A percentile compares a stretch with the other conserved stretches of the same genome.
Evolutionary conservation across 1,284 basidiomycete genomes (phyloP).

Genomic region (Inonotus obliquus): DNA sequence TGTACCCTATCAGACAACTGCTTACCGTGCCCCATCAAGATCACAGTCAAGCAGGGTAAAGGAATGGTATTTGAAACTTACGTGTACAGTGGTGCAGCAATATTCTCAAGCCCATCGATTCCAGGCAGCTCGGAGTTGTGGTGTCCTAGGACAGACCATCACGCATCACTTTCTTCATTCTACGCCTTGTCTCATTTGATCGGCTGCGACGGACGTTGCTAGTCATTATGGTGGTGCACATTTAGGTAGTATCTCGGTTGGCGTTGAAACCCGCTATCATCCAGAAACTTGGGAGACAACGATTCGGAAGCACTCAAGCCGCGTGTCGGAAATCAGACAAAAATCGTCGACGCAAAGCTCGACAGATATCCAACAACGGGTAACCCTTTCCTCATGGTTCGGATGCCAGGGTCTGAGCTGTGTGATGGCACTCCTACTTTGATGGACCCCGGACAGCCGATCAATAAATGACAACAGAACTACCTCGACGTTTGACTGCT

Average conservation of each 20-base stretch:
- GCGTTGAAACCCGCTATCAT: background rate
- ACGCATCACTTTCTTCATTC: background rate
- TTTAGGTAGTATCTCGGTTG: slow-evolving; percentile 10
- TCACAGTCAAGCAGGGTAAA: too few relatives aligned
- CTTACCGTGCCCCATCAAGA: too few relatives aligned
- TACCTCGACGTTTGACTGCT: background rate
- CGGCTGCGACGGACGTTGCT: background rate
- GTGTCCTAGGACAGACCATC: background rate
- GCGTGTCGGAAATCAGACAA: slow-evolving; percentile 3
- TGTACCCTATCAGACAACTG: too few relatives aligned
- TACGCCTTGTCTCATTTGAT: background rate
- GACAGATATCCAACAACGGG: background rate
- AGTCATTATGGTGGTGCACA: background rate
- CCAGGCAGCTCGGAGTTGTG: background rate
- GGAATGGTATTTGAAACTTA: too few relatives aligned
- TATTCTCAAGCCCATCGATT: background rate
- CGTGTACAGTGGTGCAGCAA: too few relatives aligned
- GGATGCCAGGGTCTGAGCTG: background rate
- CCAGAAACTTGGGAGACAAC: background rate
- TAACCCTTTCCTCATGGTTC: slow-evolving; percentile 3
- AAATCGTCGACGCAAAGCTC: background rate
- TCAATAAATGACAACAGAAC: background rate
- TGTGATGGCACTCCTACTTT: background rate
- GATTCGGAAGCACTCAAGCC: background rate
- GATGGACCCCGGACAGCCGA: slow-evolving; percentile 2